Conservation (phyloP, 305 asterid genomes). For the Fraxinus baroniana region DNA sequence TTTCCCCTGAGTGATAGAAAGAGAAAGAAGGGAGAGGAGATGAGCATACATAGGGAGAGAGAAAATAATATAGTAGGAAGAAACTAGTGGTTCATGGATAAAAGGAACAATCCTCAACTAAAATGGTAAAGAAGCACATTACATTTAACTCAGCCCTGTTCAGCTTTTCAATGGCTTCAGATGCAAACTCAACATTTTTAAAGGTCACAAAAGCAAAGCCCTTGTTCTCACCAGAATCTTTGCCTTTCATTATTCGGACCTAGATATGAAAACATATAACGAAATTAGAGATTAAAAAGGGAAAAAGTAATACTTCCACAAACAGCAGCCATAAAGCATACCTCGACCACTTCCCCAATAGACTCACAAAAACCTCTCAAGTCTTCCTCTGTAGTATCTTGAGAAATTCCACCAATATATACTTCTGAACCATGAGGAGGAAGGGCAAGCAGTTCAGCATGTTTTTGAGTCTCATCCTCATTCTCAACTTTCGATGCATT, state of each 20-base stretch:
- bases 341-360: constrained; percentile 54
- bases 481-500: constrained; percentile 28
- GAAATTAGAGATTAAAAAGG: neutral
- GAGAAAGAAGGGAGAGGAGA: neutral
- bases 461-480: constrained; percentile 34
- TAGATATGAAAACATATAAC: constrained; percentile 3
- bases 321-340: constrained; percentile 17
- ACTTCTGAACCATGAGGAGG: constrained; percentile 64
- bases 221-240: constrained; percentile 46
- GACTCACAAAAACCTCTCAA: constrained; percentile 41
- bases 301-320: neutral
- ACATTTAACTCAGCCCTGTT: constrained; percentile 48
- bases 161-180: constrained; percentile 46
- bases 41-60: neutral
- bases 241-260: constrained; percentile 58
- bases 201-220: constrained; percentile 55
- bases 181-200: constrained; percentile 46
- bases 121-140: constrained; percentile 3
- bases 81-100: neutral
- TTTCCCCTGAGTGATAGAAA: constrained; percentile 34
- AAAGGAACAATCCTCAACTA: neutral
- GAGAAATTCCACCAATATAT: constrained; percentile 46
- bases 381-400: constrained; percentile 47
- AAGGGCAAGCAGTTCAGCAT: constrained; percentile 50
- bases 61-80: neutral